Evolutionary conservation across 139 green algal genomes (phyloP), one percentile per base, ranked within the genome.

Genomic region (Volvox africanus): DNA sequence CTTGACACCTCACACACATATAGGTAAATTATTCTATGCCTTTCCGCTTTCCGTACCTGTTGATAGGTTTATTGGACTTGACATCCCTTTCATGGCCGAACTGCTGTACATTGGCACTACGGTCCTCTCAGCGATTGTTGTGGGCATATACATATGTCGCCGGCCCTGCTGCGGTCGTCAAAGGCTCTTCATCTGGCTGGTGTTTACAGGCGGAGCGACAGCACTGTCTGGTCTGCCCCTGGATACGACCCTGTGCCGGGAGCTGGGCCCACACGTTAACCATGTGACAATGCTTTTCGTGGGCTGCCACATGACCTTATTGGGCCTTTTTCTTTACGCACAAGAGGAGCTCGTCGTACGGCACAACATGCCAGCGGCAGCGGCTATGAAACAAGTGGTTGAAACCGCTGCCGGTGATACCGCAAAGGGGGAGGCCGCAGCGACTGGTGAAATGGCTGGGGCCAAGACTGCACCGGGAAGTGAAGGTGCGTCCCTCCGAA

Each of bases 31-130:
- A 55, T 55, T n/a, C n/a, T 9, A 55, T 55, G 44, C 44, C 44
- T 55, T 55, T 5, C 44, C 44, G 44, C 44, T 9, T 9, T 14
- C 44, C 44, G 44, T 5, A 55, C 44, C 5, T 9, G 44, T 55
- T 55, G 44, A 55, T 55, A 86, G 81, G 61, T 87, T 75, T 55
- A 28, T 73, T 26, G 80, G 80, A 17, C 28, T 30, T 6, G 44
- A 73, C 44, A 73, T 73, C 26, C 80, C 80, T n/a, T 44, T 71
- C 44, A 73, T 86, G 30, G 36, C 80, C 44, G 80, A 86, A 55
- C 80, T 86, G 26, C 80, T 86, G 36, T 86, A 86, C 80, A 73
- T 86, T 6, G 50, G 50, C 44, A 75, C 28, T 16, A 1, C 80
- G 11, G 24, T 73, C 26, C 2, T 73, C 0, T 55, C 80, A 20